These are phyloP conservation scores for Monosporascus ibericus DNA, from an alignment of 2,329 filamentous ascomycete species.

Conservation along the genomic window DNA sequence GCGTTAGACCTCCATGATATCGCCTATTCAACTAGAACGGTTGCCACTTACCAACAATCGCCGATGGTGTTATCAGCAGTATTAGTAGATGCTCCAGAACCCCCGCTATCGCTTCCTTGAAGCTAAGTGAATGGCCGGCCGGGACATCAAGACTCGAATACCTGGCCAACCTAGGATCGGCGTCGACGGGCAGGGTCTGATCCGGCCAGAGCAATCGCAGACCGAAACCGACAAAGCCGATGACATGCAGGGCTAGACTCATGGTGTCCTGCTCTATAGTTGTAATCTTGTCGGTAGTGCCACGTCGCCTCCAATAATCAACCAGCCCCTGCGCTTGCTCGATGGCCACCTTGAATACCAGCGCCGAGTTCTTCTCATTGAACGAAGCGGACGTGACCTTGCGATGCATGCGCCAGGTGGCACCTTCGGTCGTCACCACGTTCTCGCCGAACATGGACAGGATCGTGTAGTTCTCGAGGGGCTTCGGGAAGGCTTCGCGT, in stretches of 20 bases:
- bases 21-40: too few species aligned
- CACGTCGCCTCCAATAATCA: constrained; percentile 43
- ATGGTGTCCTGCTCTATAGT: constrained; percentile 61
- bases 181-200: constrained; percentile 40
- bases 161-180: constrained; percentile 39
- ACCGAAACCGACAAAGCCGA: constrained; percentile 66
- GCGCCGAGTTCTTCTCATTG: constrained; percentile 67
- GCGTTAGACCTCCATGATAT: constrained; percentile 3
- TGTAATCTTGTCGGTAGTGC: constrained; percentile 40
- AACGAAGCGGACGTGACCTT: constrained; percentile 67
- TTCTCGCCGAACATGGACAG: constrained; percentile 66
- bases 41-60: constrained; percentile 41
- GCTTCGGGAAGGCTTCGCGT: constrained; percentile 68
- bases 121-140: constrained; percentile 56
- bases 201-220: constrained; percentile 57
- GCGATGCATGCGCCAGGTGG: constrained; percentile 65
- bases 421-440: constrained; percentile 63
- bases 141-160: constrained; percentile 39
- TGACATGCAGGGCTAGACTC: constrained; percentile 50
- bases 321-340: constrained; percentile 59
- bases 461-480: constrained; percentile 51
- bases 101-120: constrained; percentile 55
- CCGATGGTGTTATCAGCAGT: constrained; percentile 53
- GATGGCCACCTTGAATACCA: constrained; percentile 59
- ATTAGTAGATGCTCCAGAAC: constrained; percentile 58